These are phyloP conservation scores for Sphagnum tenellum DNA, from an alignment of 225 moss, liverwort and hornwort genomes.

Conservation along the genomic window DNA sequence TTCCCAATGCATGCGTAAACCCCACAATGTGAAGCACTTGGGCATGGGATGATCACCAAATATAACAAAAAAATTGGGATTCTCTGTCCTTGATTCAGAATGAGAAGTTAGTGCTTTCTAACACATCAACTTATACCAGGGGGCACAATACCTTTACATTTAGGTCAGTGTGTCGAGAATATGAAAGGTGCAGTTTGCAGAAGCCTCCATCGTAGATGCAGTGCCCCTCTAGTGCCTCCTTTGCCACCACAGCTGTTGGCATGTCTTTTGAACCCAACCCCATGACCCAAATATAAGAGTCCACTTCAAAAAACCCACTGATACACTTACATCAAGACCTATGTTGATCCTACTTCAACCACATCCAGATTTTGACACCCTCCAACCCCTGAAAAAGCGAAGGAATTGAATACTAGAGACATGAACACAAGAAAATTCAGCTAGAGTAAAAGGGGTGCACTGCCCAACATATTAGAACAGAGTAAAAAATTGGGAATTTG, in stretches of 20 bases:
- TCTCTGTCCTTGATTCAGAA: slow-evolving; percentile 20
- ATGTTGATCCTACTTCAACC: no score
- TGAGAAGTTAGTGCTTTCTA: slow-evolving; percentile 51
- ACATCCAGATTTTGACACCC: no score
- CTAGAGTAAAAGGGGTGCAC: no score
- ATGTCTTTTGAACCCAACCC: slow-evolving; percentile 45
- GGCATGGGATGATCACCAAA: background rate
- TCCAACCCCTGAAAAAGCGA: no score
- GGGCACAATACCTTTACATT: slow-evolving; percentile 99
- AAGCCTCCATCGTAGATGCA: slow-evolving; percentile 99
- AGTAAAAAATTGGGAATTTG: no score
- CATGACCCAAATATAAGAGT: no score
- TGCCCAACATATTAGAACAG: no score
- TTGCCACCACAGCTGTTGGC: slow-evolving; percentile 94
- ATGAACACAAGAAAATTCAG: no score
- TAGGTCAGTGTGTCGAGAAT: slow-evolving; percentile 99
- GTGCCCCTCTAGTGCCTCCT: slow-evolving; percentile 97
- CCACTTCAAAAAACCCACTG: no score
- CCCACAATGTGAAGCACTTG: background rate
- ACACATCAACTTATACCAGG: slow-evolving; percentile 77
- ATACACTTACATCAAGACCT: no score
- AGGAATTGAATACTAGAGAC: no score
- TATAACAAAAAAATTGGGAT: slow-evolving; percentile 1
- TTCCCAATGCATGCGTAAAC: background rate
- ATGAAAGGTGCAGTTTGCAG: slow-evolving; percentile 99